phyloP scores from a whole-genome alignment of 345 rosid genomes.

The Alliaria petiolata region DNA sequence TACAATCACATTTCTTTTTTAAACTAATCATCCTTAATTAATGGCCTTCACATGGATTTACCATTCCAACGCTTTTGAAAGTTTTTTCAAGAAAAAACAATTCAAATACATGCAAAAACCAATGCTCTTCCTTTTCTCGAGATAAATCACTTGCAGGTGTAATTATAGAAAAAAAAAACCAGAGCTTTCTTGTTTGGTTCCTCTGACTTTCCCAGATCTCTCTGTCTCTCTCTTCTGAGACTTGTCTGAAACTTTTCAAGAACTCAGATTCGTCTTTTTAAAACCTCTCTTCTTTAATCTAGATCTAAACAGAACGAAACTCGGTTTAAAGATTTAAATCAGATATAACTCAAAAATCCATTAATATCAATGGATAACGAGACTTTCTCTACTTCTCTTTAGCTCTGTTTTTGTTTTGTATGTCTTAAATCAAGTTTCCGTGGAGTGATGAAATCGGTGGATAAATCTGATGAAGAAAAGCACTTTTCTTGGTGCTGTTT shows the following conservation, averaged over 20 bases:
- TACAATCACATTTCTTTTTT: not conserved
- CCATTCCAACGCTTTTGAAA: conserved; percentile 18
- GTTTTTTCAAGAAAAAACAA: not conserved
- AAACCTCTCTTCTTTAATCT: not conserved
- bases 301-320: not conserved
- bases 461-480: conserved; percentile 18
- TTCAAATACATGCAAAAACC: conserved; percentile 10
- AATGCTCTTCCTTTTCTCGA: conserved; percentile 24
- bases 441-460: conserved; percentile 10
- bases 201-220: conserved; percentile 12
- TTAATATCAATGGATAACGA: conserved; percentile 9
- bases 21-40: conserved; percentile 15
- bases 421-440: not conserved
- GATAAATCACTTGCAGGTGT: conserved; percentile 22
- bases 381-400: not conserved
- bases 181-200: conserved; percentile 19
- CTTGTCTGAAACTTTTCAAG: conserved; percentile 12
- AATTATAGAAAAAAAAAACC: not conserved
- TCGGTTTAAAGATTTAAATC: not conserved
- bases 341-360: not conserved
- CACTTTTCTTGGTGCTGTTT: conserved; percentile 19
- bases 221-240: not conserved
- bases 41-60: conserved; percentile 27
- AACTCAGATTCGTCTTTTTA: conserved; percentile 1
- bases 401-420: not conserved